Conservation (phyloP, 2,329 filamentous ascomycete genomes). For the Claviceps monticola region DNA sequence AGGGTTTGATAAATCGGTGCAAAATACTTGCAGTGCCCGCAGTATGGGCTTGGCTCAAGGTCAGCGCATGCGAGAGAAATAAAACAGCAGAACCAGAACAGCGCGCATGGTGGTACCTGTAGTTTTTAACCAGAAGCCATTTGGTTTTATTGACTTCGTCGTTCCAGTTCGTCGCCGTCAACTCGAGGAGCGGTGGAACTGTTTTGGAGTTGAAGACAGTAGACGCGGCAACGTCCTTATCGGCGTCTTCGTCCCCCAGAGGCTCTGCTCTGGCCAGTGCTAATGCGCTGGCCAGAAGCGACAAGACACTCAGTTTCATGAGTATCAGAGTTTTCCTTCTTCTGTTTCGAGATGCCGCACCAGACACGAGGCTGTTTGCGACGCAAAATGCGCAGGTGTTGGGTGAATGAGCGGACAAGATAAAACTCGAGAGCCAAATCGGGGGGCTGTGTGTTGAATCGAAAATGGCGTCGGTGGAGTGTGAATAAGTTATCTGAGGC, state of each 20-base stretch:
- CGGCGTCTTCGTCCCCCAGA: slow-evolving; percentile 21
- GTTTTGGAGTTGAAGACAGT: slow-evolving; percentile 53
- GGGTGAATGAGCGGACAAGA: neutral
- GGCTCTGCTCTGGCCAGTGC: slow-evolving; percentile 18
- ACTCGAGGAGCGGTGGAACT: slow-evolving; percentile 50
- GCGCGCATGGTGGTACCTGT: slow-evolving; percentile 37
- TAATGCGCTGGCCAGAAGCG: slow-evolving; percentile 32
- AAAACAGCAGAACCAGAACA: neutral
- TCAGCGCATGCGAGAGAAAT: slow-evolving; percentile 11
- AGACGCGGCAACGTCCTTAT: slow-evolving; percentile 16
- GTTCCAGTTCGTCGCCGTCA: slow-evolving; percentile 44
- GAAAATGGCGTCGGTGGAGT: neutral
- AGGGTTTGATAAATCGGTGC: slow-evolving; percentile 81
- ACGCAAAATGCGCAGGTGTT: neutral
- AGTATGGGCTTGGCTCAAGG: slow-evolving; percentile 35
- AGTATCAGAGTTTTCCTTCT: slow-evolving; percentile 5
- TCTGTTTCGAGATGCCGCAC: neutral
- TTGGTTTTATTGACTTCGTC: slow-evolving; percentile 39
- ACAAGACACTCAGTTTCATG: slow-evolving; percentile 23
- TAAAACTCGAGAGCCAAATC: neutral
- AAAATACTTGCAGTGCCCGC: slow-evolving; percentile 62
- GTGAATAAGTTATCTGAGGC: neutral
- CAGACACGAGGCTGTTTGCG: neutral
- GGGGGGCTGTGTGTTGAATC: neutral
- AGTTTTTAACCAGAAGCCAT: slow-evolving; percentile 48